Evolutionary conservation across 2,329 filamentous ascomycete species (phyloP), one percentile per base, ranked within the genome.

Genomic region (Cladobotryum protrusum): DNA sequence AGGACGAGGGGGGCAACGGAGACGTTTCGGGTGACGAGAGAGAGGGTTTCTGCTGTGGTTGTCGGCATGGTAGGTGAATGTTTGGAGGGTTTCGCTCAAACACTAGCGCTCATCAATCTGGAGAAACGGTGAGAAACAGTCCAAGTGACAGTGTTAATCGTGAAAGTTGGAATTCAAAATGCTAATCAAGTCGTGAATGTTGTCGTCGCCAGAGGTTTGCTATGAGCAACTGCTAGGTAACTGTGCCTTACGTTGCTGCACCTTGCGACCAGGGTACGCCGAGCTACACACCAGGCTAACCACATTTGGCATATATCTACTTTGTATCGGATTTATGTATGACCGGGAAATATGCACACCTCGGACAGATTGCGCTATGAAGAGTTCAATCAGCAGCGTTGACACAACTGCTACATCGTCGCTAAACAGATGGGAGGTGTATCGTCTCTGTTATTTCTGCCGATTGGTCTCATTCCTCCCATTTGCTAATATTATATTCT

Each of bases 1-100:
- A 99, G 89, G 64, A 99, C 93, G 68, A 99, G 85, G 61, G 93
- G 93, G 63, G 93, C 93, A 72, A 99, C 92, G 60, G 92, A 95
- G 71, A 99, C 93, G 72, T 86, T 96, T 71, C 89, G 85, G 64
- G 85, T 92, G 69, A 96, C 90, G 68, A 97, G 86, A 61, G 89
- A 95, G 69, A 96, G 84, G 59, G 92, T 95, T 77, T 97, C 92
- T 71, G 91, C 89, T 68, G 92, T 96, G 59, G 92, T 97, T 71
- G 92, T 85, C 73, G 91, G 92, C 92, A 97, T 97, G 69, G 66
- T 82, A 71, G 62, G 56, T 47, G 47, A 47, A 8, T 37, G 36
- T 43, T 36, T 33, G 32, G 15, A 18, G 29, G 15, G n/a, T 17
- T 24, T 5, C 24, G 19, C 18, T 43, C 20, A 32, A 24, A 43